These are phyloP conservation scores for Termitomyces titanicus DNA, from an alignment of 768 basidiomycete genomes.

Conservation along the genomic window DNA sequence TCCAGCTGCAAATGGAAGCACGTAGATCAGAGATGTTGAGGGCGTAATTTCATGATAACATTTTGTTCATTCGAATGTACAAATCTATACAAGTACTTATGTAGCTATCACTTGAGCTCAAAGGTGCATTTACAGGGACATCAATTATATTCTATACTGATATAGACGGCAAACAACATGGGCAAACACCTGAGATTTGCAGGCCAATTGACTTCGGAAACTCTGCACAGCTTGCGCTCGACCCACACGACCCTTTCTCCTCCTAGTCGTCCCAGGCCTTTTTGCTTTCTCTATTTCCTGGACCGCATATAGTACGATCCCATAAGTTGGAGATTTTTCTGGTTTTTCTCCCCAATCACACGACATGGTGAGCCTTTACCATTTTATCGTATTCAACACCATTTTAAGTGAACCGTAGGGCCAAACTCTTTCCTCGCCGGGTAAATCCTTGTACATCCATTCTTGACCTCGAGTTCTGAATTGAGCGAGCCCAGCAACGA, in stretches of 20 bases:
- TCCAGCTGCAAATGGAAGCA: slow-evolving; percentile 11
- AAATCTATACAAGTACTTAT: background rate
- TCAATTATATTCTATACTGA: background rate
- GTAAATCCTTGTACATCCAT: slow-evolving; percentile 35
- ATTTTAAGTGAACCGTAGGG: slow-evolving; percentile 46
- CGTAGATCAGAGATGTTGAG: background rate
- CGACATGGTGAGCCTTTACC: slow-evolving; percentile 26
- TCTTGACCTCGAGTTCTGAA: slow-evolving; percentile 10
- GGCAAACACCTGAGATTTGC: slow-evolving; percentile 25
- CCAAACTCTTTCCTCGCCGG: slow-evolving; percentile 82
- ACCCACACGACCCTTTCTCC: slow-evolving; percentile 35
- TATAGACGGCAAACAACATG: slow-evolving; percentile 18
- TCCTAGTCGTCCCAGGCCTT: slow-evolving; percentile 8
- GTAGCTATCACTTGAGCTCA: background rate
- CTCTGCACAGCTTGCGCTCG: slow-evolving; percentile 21
- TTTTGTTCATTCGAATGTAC: background rate
- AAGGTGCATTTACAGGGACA: background rate
- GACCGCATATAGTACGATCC: slow-evolving; percentile 9
- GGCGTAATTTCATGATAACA: background rate
- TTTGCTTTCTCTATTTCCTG: slow-evolving; percentile 22
- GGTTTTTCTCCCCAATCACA: slow-evolving; percentile 9
- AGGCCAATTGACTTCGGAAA: slow-evolving; percentile 11
- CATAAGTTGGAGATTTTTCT: slow-evolving; percentile 7
- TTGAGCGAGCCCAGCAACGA: slow-evolving; percentile 51
- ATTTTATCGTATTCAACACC: slow-evolving; percentile 3